phyloP scores from a whole-genome alignment of 257 asterid genomes.

The Solanum paucissectum region DNA sequence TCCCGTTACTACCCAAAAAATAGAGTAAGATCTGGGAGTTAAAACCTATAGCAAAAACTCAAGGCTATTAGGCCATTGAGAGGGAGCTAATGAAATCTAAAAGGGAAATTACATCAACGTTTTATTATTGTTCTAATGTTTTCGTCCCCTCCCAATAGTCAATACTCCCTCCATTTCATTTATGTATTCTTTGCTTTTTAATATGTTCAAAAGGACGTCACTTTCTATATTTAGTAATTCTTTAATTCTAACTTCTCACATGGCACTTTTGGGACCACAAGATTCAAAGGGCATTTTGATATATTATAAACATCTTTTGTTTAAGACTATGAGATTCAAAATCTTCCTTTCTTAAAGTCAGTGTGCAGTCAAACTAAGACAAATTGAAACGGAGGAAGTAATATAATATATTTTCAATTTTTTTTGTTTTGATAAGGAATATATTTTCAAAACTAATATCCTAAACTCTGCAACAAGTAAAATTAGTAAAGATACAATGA shows the following conservation, averaged over 20 bases:
- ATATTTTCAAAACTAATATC: neutral
- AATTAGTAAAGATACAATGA: neutral
- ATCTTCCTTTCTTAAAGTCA: neutral
- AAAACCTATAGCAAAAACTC: too few relatives aligned
- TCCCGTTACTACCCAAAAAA: too few relatives aligned
- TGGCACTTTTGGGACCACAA: neutral
- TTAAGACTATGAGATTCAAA: neutral
- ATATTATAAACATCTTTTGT: neutral
- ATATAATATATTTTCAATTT: neutral
- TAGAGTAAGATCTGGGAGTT: too few relatives aligned
- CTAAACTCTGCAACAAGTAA: neutral
- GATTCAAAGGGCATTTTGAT: neutral
- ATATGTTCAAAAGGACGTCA: neutral
- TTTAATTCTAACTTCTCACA: neutral
- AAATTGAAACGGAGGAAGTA: neutral
- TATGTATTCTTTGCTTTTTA: neutral
- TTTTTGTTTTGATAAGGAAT: neutral
- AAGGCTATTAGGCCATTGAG: too few relatives aligned
- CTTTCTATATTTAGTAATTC: neutral
- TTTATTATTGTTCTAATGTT: neutral
- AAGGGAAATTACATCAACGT: too few relatives aligned
- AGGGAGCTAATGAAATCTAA: too few relatives aligned
- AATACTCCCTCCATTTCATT: neutral
- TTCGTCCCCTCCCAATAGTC: neutral
- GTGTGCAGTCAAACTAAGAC: neutral